Evolutionary conservation across 768 basidiomycete genomes (phyloP).

Genomic region (Rhodocollybia butyracea): DNA sequence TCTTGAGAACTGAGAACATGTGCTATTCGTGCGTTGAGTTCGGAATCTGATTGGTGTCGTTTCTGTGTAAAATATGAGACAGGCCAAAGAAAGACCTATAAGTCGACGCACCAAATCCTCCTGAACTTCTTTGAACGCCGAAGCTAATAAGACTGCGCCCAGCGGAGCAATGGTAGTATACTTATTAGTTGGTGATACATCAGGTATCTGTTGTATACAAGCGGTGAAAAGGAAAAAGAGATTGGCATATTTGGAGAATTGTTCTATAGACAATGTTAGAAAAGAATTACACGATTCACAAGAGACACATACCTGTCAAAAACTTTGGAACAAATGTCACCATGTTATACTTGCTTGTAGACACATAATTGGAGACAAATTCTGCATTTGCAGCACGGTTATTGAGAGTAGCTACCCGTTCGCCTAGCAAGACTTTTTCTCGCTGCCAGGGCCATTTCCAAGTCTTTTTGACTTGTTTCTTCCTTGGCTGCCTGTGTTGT

Average conservation of each 20-base stretch:
- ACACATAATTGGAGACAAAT: constrained; percentile 79
- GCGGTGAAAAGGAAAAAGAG: constrained; percentile 98
- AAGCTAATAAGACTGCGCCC: constrained; percentile 82
- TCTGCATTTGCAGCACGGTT: constrained; percentile 63
- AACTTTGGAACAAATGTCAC: constrained; percentile 91
- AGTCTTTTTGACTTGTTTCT: constrained; percentile 21
- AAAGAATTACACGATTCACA: no score
- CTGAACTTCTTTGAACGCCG: constrained; percentile 92
- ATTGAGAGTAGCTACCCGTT: constrained; percentile 82
- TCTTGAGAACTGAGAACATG: constrained; percentile 68
- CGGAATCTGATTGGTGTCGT: constrained; percentile 93
- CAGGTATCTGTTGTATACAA: constrained; percentile 95
- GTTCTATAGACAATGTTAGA: constrained; percentile 50
- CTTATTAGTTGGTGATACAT: constrained; percentile 91
- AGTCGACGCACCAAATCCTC: constrained; percentile 89
- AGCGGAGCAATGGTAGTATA: constrained; percentile 96
- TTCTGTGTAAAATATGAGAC: constrained; percentile 49
- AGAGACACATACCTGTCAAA: constrained; percentile 79
- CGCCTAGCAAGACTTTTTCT: constrained; percentile 59
- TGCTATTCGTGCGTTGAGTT: constrained; percentile 80
- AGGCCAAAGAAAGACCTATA: no score
- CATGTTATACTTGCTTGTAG: constrained; percentile 93
- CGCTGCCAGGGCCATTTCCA: constrained; percentile 90
- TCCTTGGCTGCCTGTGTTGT: no score
- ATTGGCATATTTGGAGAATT: constrained; percentile 99